phyloP scores from a whole-genome alignment of 257 asterid species.

The Perilla frutescens region DNA sequence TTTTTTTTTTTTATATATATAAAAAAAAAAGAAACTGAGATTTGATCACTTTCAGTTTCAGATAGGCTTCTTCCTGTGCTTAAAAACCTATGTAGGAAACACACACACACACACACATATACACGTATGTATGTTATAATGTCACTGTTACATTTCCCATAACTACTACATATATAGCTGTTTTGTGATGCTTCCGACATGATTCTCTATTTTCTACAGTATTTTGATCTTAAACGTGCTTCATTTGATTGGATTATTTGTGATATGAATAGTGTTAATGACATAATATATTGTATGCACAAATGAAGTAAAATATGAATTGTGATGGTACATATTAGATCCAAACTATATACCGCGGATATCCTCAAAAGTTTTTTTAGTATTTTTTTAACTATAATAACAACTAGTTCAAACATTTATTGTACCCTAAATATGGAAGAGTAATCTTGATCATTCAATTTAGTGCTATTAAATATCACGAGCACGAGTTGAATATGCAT shows the following conservation, averaged over 20 bases:
- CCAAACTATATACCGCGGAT: neutral
- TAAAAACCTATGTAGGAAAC: no score
- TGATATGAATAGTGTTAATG: neutral
- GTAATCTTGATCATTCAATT: neutral
- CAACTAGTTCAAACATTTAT: slow-evolving; percentile 5
- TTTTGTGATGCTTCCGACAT: slow-evolving; percentile 2
- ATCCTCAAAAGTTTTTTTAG: neutral
- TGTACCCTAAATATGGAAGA: neutral
- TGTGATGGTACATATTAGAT: neutral
- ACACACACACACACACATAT: no score
- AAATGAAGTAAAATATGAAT: neutral
- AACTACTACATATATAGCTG: neutral
- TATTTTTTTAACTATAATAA: neutral
- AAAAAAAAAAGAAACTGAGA: neutral
- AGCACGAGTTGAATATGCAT: neutral
- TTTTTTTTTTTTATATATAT: no score
- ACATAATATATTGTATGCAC: neutral
- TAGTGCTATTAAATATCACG: neutral
- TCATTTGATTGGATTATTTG: neutral
- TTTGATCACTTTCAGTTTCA: slow-evolving; percentile 7
- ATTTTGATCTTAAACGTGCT: neutral
- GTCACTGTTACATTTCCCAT: slow-evolving; percentile 36
- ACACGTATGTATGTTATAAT: neutral
- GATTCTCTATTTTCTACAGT: neutral
- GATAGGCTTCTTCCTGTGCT: slow-evolving; percentile 30